Evolutionary conservation across 768 basidiomycete species (phyloP), one percentile per base, ranked within the genome.

Genomic region (Daedaleopsis nitida): DNA sequence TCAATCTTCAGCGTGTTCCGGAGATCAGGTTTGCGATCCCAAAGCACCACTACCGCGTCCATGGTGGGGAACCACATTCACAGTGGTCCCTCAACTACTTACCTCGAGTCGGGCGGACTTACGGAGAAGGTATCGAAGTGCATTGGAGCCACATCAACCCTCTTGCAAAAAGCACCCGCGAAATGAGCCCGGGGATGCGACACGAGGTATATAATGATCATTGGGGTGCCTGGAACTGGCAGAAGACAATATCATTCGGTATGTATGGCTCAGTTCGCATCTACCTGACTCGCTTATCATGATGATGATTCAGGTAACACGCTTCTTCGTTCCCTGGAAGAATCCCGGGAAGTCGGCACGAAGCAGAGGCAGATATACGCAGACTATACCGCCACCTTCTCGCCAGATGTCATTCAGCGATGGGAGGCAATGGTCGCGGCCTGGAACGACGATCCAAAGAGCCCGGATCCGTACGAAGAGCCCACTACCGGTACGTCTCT

Each of bases 31-130:
- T 34, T 23, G 54, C 55, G 5, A 59, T 78, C 24, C 75, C 73
- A 1, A 77, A 77, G 57, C 66, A 75, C 2, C 77, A 78, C 58
- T 57, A 73, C 24, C 60, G 57, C 5, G 70, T 67, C n/a, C 77
- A 78, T 47, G 59, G 70, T 14, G 21, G 32, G 1, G 55, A 69
- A 2, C 16, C 44, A 43, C 74, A 74, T 21, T 59, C 68, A 5
- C 38, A 39, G 0, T 77, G 50, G 57, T 76, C 72, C 0, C 63
- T 76, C 42, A 76, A 75, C 50, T 69, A 64, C 39, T 47, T 66
- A 6, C 49, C 32, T 0, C 21, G 49, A 5, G 55, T 59, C 12
- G 71, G 64, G 12, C 57, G 66, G 0, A 69, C 64, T 1, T 67
- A 71, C 48, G 69, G 73, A 5, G 73, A 73, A 47, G 61, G 54